Evolutionary conservation across 352 stramenopile genomes (phyloP).

Genomic region (Globisporangium irregulare): DNA sequence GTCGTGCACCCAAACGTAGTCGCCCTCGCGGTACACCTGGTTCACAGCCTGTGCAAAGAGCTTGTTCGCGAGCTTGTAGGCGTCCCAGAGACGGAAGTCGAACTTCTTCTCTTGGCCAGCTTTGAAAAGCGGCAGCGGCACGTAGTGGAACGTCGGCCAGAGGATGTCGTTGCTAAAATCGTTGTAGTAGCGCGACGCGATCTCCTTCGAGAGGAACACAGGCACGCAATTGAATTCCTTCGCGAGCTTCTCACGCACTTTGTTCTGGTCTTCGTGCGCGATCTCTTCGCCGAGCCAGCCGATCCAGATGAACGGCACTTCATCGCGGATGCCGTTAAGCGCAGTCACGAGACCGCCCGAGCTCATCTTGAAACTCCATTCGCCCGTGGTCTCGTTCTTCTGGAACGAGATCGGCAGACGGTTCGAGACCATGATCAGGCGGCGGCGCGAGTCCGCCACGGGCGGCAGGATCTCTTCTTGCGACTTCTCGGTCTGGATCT

Average conservation of each 20-base stretch:
- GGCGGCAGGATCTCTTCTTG: conserved; percentile 69
- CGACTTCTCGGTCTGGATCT: conserved; percentile 78
- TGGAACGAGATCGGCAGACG: conserved; percentile 88
- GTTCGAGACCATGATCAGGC: conserved; percentile 91
- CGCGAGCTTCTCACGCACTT: conserved; percentile 79
- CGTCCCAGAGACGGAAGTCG: conserved; percentile 83
- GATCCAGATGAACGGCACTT: conserved; percentile 91
- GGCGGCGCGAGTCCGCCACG: conserved; percentile 54
- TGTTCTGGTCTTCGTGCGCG: conserved; percentile 72
- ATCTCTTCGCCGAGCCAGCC: conserved; percentile 90
- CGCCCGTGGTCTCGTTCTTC: conserved; percentile 79
- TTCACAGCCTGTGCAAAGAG: conserved; percentile 82
- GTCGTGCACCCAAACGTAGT: conserved; percentile 88
- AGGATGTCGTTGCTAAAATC: conserved; percentile 91
- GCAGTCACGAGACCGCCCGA: conserved; percentile 86
- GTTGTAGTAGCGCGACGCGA: conserved; percentile 90
- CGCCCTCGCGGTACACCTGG: conserved; percentile 85
- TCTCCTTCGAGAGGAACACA: conserved; percentile 87
- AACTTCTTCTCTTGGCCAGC: conserved; percentile 90
- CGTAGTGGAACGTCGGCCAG: conserved; percentile 92
- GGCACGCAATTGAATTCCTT: conserved; percentile 88
- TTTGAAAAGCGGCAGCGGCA: conserved; percentile 86
- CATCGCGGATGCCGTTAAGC: conserved; percentile 84
- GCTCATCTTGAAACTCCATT: conserved; percentile 88
- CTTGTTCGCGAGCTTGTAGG: conserved; percentile 86